Evolutionary conservation across 345 rosid species (phyloP).

Genomic region (Eucalyptus camaldulensis): DNA sequence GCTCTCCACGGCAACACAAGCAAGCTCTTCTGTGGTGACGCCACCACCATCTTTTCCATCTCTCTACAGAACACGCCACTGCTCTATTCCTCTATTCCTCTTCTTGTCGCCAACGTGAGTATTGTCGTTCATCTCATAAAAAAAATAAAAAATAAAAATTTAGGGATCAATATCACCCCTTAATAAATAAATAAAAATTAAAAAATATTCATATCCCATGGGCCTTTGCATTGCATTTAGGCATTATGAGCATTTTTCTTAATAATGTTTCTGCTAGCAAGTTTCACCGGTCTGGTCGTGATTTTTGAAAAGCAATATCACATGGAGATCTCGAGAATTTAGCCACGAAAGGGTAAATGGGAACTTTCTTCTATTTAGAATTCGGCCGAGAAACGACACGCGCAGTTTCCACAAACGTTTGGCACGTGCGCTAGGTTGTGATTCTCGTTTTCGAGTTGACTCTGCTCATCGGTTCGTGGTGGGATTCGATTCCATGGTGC

Average conservation of each 20-base stretch:
- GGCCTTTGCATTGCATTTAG: background rate
- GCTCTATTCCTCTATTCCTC: background rate
- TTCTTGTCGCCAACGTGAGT: background rate
- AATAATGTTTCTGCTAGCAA: background rate
- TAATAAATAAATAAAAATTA: too few relatives aligned
- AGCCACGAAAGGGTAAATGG: too few relatives aligned
- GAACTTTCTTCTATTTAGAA: background rate
- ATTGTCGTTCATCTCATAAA: background rate
- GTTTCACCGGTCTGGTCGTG: background rate
- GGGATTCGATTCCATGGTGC: background rate
- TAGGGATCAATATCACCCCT: background rate
- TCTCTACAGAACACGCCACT: background rate
- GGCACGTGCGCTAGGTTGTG: background rate
- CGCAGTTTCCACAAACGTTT: background rate
- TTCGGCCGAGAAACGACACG: background rate
- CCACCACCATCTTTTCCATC: background rate
- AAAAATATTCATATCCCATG: background rate
- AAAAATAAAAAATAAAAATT: too few relatives aligned
- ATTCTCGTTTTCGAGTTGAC: background rate
- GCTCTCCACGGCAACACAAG: constrained; percentile 55
- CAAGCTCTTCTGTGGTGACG: constrained; percentile 38
- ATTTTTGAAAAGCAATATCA: background rate
- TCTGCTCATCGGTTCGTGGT: background rate
- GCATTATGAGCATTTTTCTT: background rate
- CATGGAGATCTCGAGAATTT: too few relatives aligned